Base-by-base conservation (phyloP, 2,329 filamentous ascomycete genomes). In the Trichoderma atrobrunneum region DNA sequence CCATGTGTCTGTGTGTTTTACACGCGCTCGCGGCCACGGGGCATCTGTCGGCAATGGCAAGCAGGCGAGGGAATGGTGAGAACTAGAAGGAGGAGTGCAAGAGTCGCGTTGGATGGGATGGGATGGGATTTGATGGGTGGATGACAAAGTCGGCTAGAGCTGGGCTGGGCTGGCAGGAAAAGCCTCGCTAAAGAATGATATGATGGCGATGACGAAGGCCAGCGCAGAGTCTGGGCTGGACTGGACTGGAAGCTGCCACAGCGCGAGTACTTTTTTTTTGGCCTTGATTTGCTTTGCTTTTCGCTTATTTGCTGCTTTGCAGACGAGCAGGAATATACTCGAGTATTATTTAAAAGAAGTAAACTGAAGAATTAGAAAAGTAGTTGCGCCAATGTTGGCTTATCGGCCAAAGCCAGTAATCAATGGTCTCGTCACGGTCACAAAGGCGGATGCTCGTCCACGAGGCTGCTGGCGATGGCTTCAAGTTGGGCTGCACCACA, bases 121-220 rank as follows among this genome's bases (percentile, higher is more conserved):
- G 14, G 56, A 32, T 60, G 56, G 56, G 56, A 30, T 28, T 54
- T 43, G 65, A 68, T 70, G 67, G 57, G n/a, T 61, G 32, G 61
- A 48, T 64, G 61, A 34, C 64, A 48, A 62, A 64, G 32, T 28
- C 61, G 68, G 39, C 24, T 70, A 62, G 67, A 62, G 67, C 43
- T 70, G 67, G 67, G 67, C 43, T 70, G 67, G 67, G 67, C 43
- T 70, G 67, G 67, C 39, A 62, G 67, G 70, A 72, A 72, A 67
- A 72, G 70, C 69, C 69, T 71, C 69, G 69, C 54, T 56, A 64
- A 57, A 70, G 62, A 59, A 71, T 54, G 62, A 61, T 57, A 71
- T 54, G 62, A 61, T 57, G 61, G 60, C 39, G 66, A 54, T 67
- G 70, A 51, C 63, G 65, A 60, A 69, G 36, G 56, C 66, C 66